These are phyloP conservation scores for Infundibulicybe gibba DNA, from an alignment of 768 basidiomycete genomes.

Conservation along the genomic window DNA sequence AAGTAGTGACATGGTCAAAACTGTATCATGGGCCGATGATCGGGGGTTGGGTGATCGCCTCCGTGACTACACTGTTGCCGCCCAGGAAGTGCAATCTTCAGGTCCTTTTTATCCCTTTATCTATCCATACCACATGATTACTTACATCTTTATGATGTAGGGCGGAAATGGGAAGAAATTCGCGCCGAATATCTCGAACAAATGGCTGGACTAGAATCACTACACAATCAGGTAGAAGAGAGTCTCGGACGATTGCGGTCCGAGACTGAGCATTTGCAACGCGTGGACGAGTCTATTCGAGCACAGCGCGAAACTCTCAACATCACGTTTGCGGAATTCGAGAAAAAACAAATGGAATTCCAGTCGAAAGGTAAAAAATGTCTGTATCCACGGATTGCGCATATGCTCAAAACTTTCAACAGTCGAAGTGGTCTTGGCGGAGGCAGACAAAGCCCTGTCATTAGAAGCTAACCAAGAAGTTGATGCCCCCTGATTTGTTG, in stretches of 20 bases:
- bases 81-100: conserved; percentile 34
- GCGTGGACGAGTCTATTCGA: conserved; percentile 38
- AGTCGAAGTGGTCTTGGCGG: conserved; percentile 41
- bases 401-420: background rate
- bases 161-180: conserved; percentile 55
- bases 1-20: conserved; percentile 56
- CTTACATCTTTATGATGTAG: conserved; percentile 24
- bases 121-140: too few relatives aligned
- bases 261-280: conserved; percentile 40
- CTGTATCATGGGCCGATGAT: conserved; percentile 76
- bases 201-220: conserved; percentile 51
- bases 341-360: conserved; percentile 36
- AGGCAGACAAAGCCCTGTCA: conserved; percentile 33
- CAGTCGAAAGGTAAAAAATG: conserved; percentile 37
- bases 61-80: conserved; percentile 39
- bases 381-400: background rate
- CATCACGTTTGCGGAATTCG: conserved; percentile 37
- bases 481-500: background rate
- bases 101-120: conserved; percentile 17
- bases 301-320: conserved; percentile 34
- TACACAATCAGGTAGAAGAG: conserved; percentile 52
- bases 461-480: conserved; percentile 2
- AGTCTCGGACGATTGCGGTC: conserved; percentile 36
- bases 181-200: conserved; percentile 59
- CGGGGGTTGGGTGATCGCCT: conserved; percentile 56